Percentiles rank a stretch among this genome's conserved stretches.
phyloP scores from a whole-genome alignment of 2,329 filamentous ascomycete species.

The Neocatenulostroma microsporum region DNA sequence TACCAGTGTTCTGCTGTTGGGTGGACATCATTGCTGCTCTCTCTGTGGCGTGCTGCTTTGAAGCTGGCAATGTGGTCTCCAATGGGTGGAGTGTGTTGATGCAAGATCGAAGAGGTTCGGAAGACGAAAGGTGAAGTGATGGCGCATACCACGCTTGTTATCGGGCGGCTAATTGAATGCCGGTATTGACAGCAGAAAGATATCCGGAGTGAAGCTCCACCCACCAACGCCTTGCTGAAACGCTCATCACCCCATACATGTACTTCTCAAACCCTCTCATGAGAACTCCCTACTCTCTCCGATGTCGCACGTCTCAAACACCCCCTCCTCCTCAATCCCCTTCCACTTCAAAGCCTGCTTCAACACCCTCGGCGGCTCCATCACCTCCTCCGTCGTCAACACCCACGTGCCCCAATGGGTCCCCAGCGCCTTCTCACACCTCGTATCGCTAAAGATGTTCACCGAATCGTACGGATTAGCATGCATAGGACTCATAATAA shows the following conservation, averaged over 20 bases:
- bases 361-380: slow-evolving; percentile 8
- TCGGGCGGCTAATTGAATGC: too few species aligned
- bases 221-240: slow-evolving; percentile 6
- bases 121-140: too few species aligned
- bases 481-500: slow-evolving; percentile 72
- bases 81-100: too few species aligned
- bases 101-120: too few species aligned
- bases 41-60: too few species aligned
- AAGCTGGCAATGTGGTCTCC: too few species aligned
- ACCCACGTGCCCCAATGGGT: slow-evolving; percentile 9
- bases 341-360: slow-evolving; percentile 47
- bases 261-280: too few species aligned
- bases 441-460: slow-evolving; percentile 44
- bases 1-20: too few species aligned
- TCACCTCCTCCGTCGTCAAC: slow-evolving; percentile 3
- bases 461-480: slow-evolving; percentile 80
- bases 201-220: slow-evolving; percentile 5
- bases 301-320: slow-evolving; percentile 78
- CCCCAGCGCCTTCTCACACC: not conserved
- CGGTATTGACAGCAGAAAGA: too few species aligned
- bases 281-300: slow-evolving; percentile 68
- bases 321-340: slow-evolving; percentile 56
- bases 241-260: not conserved
- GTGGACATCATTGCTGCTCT: too few species aligned
- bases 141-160: too few species aligned